phyloP scores from a whole-genome alignment of 2,329 filamentous ascomycete species.

The Hysterium pulicare region DNA sequence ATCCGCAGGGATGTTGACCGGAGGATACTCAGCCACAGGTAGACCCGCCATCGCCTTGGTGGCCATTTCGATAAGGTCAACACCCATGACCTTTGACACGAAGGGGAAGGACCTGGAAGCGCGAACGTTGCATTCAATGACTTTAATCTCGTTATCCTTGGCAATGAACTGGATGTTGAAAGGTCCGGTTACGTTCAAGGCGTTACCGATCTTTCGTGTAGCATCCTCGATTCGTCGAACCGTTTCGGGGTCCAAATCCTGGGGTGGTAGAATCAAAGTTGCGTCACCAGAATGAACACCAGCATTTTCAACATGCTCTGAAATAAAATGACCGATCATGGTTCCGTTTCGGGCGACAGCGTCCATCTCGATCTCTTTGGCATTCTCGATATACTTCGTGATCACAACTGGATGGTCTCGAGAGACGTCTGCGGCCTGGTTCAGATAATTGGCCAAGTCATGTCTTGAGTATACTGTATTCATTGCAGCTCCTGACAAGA shows the following conservation, averaged over 20 bases:
- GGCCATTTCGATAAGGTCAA: conserved; percentile 97
- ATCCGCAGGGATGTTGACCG: conserved; percentile 68
- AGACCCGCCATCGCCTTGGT: conserved; percentile 92
- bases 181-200: conserved; percentile 91
- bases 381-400: conserved; percentile 98
- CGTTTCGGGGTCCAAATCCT: conserved; percentile 86
- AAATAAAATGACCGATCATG: conserved; percentile 94
- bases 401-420: conserved; percentile 96
- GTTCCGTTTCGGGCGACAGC: conserved; percentile 87
- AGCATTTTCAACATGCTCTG: conserved; percentile 97
- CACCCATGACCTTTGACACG: conserved; percentile 96
- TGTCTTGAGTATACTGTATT: conserved; percentile 98
- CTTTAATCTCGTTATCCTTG: conserved; percentile 99
- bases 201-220: conserved; percentile 89
- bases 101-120: conserved; percentile 97
- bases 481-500: conserved; percentile 96
- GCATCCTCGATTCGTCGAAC: conserved; percentile 90
- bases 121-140: conserved; percentile 97
- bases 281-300: conserved; percentile 98
- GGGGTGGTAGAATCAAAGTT: conserved; percentile 88
- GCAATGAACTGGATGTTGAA: conserved; percentile 99
- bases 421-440: conserved; percentile 89
- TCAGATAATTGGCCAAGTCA: conserved; percentile 82
- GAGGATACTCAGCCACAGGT: conserved; percentile 78
- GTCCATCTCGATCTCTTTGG: conserved; percentile 99